Evolutionary conservation across 2,329 filamentous ascomycete genomes (phyloP), one percentile per base, ranked within the genome.

Genomic region (Didymella segeticola): DNA sequence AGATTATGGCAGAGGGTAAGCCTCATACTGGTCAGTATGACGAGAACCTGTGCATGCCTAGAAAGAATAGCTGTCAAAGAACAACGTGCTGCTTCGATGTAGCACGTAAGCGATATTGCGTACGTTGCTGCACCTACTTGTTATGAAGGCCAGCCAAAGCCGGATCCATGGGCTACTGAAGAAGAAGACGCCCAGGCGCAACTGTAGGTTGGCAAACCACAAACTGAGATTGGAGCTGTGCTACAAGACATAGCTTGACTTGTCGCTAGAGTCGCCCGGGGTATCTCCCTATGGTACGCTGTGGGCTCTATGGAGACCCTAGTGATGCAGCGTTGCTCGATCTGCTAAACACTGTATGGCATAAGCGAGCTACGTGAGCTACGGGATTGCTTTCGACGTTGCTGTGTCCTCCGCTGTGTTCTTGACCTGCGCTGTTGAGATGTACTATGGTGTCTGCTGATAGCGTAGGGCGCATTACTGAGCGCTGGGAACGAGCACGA

Each of bases 141-240:
- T 17, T 37, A n/a, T 31, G 31, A 37, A 39, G 39, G n/a, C 47
- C 47, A n/a, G 38, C 47, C 23, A 31, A 31, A 11, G 43, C 37
- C 11, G 39, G 37, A 29, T 42, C 43, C 31, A 43, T 10, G 1
- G 39, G 31, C 19, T 43, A 50, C 9, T 15, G 37, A 2, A 49
- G 30, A 6, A 49, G 37, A 7, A 17, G 4, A 38, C 31, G 14
- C 38, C 47, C 17, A 25, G 25, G 26, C 37, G 31, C 11, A 50
- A 43, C 14, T 50, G 25, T n/a, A 23, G 30, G 8, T 50, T 50
- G 19, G 43, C 38, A 17, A 19, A 38, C 6, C 34, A 33, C 2
- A 49, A 6, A 29, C 23, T 23, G 38, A 49, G n/a, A 30, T 29
- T 37, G 25, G 7, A 15, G 47, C 20, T 23, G 12, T 27, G 34